Conservation (phyloP, 495 filamentous ascomycete genomes). For the Podospora didyma region DNA sequence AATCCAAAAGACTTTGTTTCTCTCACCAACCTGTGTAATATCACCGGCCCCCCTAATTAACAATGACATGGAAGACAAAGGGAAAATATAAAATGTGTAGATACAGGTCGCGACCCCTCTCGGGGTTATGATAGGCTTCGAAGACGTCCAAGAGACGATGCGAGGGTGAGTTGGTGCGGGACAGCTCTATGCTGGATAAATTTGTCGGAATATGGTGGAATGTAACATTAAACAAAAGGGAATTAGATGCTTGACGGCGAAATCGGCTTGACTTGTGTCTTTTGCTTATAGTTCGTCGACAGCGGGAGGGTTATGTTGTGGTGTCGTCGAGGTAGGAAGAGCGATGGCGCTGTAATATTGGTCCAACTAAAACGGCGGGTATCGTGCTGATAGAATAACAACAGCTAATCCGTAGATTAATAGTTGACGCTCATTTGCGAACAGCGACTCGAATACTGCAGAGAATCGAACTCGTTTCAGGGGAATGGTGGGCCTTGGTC, state of each 20-base stretch:
- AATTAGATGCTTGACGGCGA: conserved; percentile 4
- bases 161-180: not conserved
- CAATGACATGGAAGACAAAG: not conserved
- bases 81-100: not conserved
- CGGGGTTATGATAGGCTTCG: not conserved
- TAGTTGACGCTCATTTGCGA: not conserved
- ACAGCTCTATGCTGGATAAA: conserved; percentile 1
- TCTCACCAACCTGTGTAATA: not conserved
- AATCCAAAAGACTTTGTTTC: not conserved
- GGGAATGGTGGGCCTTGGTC: conserved; percentile 27
- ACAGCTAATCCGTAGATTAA: conserved; percentile 13
- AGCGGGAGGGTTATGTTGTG: too few relatives aligned
- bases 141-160: not conserved
- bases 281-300: too few relatives aligned
- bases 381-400: conserved; percentile 10
- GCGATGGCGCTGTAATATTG: not conserved
- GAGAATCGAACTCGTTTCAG: conserved; percentile 4
- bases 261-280: not conserved
- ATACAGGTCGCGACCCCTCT: not conserved
- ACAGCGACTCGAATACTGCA: not conserved
- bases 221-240: conserved; percentile 13
- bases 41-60: not conserved
- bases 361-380: conserved; percentile 9
- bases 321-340: not conserved
- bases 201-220: not conserved